Conservation (phyloP, 2,329 filamentous ascomycete species). For the Fusarium brevicatenulatum region DNA sequence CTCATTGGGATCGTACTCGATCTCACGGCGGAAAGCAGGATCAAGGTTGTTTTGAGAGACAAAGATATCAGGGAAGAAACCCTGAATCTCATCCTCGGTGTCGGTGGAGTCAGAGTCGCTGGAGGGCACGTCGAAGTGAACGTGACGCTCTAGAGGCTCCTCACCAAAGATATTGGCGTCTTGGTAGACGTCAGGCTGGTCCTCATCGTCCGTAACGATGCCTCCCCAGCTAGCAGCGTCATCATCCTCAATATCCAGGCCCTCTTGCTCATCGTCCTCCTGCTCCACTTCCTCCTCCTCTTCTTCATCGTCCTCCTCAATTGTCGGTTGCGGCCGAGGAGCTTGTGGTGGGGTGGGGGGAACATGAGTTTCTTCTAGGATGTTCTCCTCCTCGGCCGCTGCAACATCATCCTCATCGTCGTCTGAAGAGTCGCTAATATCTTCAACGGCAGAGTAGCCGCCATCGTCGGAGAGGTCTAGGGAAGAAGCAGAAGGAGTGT, state of each 20-base stretch:
- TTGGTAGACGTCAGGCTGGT: constrained; percentile 54
- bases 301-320: constrained; percentile 51
- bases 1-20: constrained; percentile 74
- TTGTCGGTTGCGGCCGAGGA: constrained; percentile 60
- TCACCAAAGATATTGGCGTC: constrained; percentile 56
- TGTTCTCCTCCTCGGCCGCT: constrained; percentile 80
- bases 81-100: constrained; percentile 68
- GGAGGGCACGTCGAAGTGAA: constrained; percentile 76
- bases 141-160: constrained; percentile 65
- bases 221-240: constrained; percentile 66
- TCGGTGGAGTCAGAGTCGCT: constrained; percentile 75
- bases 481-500: constrained; percentile 63
- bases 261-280: constrained; percentile 54
- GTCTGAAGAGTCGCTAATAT: constrained; percentile 80
- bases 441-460: constrained; percentile 80
- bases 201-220: constrained; percentile 60
- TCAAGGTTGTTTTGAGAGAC: constrained; percentile 79
- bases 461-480: constrained; percentile 74
- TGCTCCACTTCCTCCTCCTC: constrained; percentile 53
- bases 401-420: constrained; percentile 83
- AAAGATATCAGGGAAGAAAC: constrained; percentile 82
- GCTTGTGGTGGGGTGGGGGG: constrained; percentile 53
- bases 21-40: constrained; percentile 76
- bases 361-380: constrained; percentile 61
- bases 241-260: constrained; percentile 53